These are phyloP conservation scores for Pseudomassariella vexata DNA, from an alignment of 2,329 filamentous ascomycete genomes.

Conservation along the genomic window DNA sequence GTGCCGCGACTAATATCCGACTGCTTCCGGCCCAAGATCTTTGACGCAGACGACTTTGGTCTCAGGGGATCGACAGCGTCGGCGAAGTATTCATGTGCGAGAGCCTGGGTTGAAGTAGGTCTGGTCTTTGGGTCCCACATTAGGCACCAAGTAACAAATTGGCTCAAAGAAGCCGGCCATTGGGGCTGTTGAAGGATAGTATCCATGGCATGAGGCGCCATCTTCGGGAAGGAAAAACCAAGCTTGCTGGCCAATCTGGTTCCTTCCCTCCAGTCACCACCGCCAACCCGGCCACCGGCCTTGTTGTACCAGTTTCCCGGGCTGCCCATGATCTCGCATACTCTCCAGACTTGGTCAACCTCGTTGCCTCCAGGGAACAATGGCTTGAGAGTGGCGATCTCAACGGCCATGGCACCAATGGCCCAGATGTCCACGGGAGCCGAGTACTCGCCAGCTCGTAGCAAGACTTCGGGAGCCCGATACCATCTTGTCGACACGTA, in stretches of 20 bases:
- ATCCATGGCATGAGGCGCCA: slow-evolving; percentile 96
- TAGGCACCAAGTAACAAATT: slow-evolving; percentile 97
- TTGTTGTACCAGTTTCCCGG: slow-evolving; percentile 98
- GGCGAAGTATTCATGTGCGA: slow-evolving; percentile 89
- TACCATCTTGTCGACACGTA: slow-evolving; percentile 99
- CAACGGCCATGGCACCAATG: slow-evolving; percentile 95
- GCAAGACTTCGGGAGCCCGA: slow-evolving; percentile 86
- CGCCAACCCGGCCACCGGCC: slow-evolving; percentile 76
- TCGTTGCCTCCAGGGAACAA: slow-evolving; percentile 97
- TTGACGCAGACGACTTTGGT: slow-evolving; percentile 84
- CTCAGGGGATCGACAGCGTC: slow-evolving; percentile 89
- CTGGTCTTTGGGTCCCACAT: slow-evolving; percentile 97
- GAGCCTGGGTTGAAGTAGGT: slow-evolving; percentile 87
- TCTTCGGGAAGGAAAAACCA: slow-evolving; percentile 98
- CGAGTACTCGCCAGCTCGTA: slow-evolving; percentile 93
- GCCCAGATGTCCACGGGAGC: slow-evolving; percentile 99
- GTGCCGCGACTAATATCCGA: slow-evolving; percentile 69
- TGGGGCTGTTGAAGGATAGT: slow-evolving; percentile 85
- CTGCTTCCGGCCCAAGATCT: slow-evolving; percentile 81
- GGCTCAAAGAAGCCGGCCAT: slow-evolving; percentile 81
- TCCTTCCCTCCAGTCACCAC: slow-evolving; percentile 96
- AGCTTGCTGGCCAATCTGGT: slow-evolving; percentile 89
- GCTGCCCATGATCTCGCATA: slow-evolving; percentile 99
- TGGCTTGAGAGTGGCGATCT: slow-evolving; percentile 93
- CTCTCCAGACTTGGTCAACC: slow-evolving; percentile 97